Conservation (phyloP, 257 asterid genomes). For the Gardenia jasminoides region DNA sequence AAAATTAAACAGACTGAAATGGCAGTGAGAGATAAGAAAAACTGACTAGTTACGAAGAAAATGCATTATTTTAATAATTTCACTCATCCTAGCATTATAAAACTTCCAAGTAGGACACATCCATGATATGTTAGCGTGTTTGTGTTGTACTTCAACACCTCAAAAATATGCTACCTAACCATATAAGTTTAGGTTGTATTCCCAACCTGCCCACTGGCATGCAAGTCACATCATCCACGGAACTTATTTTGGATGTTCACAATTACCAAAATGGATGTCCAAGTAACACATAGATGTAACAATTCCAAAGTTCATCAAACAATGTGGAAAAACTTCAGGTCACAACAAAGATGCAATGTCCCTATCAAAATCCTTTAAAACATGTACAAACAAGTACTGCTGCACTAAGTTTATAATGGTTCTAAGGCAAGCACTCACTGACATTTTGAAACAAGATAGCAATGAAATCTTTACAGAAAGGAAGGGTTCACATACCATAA, state of each 20-base stretch:
- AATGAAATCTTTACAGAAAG: neutral
- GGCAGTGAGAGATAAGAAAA: neutral
- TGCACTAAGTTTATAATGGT: neutral
- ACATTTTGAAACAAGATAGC: neutral
- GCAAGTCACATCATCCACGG: neutral
- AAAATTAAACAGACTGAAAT: neutral
- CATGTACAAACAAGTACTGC: neutral
- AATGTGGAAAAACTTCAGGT: too few relatives aligned
- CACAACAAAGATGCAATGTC: neutral
- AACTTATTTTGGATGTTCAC: neutral
- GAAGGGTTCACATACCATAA: conserved; percentile 54
- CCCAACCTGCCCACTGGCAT: neutral
- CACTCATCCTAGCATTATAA: neutral
- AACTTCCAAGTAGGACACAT: neutral
- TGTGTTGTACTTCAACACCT: neutral
- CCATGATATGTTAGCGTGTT: neutral
- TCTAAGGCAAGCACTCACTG: neutral
- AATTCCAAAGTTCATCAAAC: neutral
- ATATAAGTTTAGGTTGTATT: neutral
- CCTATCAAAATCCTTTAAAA: neutral
- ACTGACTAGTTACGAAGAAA: neutral
- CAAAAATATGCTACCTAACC: neutral
- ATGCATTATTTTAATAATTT: neutral
- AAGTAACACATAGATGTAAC: neutral
- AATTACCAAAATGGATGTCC: neutral